phyloP scores from a whole-genome alignment of 78 protist species.

The Tieghemostelium lacteum region DNA sequence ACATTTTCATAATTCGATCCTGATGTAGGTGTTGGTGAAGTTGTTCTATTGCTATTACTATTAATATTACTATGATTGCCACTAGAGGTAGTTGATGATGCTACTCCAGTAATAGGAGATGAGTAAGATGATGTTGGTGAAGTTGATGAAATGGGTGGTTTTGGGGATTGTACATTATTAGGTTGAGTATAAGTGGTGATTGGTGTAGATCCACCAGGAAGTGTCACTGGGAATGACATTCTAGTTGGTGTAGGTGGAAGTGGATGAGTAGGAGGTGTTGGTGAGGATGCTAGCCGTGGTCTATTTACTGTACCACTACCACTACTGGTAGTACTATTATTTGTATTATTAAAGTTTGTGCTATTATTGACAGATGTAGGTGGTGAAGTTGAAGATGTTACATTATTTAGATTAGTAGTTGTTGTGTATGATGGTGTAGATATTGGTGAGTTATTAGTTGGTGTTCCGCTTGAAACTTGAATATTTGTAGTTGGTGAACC shows the following conservation, averaged over 20 bases:
- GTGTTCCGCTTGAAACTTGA: slow-evolving; percentile 4
- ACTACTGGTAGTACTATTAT: slow-evolving; percentile 6
- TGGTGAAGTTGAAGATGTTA: slow-evolving; percentile 15
- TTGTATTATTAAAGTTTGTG: not conserved
- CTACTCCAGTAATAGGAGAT: not conserved
- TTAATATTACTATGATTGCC: not conserved
- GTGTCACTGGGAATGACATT: slow-evolving; percentile 51
- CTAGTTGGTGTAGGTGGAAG: slow-evolving; percentile 12
- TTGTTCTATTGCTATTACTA: slow-evolving; percentile 3
- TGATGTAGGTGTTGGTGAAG: slow-evolving; percentile 5
- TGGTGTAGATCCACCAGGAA: slow-evolving; percentile 16
- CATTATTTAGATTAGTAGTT: not conserved
- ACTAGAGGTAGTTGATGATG: not conserved
- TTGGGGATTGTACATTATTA: no score
- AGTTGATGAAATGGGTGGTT: slow-evolving; percentile 19
- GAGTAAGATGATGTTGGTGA: slow-evolving; percentile 5
- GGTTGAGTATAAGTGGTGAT: slow-evolving; percentile 24
- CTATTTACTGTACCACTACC: slow-evolving; percentile 2
- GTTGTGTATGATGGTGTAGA: not conserved
- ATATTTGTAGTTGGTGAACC: not conserved
- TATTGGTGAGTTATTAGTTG: no score
- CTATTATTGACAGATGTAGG: not conserved
- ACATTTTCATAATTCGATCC: not conserved
- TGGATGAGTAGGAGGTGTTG: slow-evolving; percentile 43
- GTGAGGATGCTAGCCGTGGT: slow-evolving; percentile 58